Evolutionary conservation across 768 basidiomycete species (phyloP), one percentile per base, ranked within the genome.

Genomic region (Suillus tomentosus): DNA sequence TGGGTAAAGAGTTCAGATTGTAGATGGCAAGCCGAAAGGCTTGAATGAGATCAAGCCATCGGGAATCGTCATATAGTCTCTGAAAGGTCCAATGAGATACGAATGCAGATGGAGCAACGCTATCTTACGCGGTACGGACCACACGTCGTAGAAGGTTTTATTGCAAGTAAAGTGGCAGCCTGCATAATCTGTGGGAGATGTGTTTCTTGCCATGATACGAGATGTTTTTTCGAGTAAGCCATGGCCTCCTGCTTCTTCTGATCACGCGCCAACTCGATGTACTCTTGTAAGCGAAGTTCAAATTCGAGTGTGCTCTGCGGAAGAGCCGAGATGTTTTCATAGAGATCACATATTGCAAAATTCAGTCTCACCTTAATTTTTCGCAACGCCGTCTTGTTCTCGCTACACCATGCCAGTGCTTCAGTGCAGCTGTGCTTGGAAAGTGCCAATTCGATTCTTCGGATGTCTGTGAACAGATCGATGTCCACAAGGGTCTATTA

Each of bases 331-430:
- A 68, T 64, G 64, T 8, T 58, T 65, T 54, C 47, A 62, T 67
- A 45, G 55, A 59, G 59, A 42, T 63, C 68, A 55, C 40, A 61
- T 63, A 34, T 55, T 62, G 50, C 60, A 62, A 55, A 61, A 59
- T 64, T 40, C 45, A 60, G 51, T 69, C 69, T 64, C 42, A 89
- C 96, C 85, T 93, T 96, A 72, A 89, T 87, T 81, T 98, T 99
- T 60, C 94, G 88, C 66, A 99, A 83, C 14, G 93, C 92, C 37
- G 88, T 85, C 74, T 96, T 91, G 77, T 99, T 98, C 82, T 99
- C 97, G 66, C 87, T 95, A 70, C 95, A 98, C 96, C 96, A 99
- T 22, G 87, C 83, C 54, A 99, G 81, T 15, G 96, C 96, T 76
- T 97, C 95, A 7, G 89, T 82, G 68, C 95, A 96, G 66, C 89